A percentile compares a stretch with the other conserved stretches of the same genome.
These are phyloP conservation scores for Aspergillus baeticus DNA, from an alignment of 495 filamentous ascomycete genomes.

Conservation along the genomic window DNA sequence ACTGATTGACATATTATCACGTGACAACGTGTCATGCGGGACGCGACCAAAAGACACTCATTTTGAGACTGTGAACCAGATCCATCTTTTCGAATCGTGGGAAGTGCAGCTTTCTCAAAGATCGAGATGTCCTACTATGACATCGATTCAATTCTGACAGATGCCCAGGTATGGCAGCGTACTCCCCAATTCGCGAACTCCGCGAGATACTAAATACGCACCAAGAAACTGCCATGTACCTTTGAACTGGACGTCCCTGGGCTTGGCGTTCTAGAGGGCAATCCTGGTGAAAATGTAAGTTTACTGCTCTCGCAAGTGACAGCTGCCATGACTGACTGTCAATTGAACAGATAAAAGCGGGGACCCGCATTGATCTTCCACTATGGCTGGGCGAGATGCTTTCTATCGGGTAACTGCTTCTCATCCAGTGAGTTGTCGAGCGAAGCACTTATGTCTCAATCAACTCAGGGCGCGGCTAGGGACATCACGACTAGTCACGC, in stretches of 20 bases:
- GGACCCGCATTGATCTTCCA: constrained; percentile 78
- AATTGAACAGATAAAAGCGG: constrained; percentile 63
- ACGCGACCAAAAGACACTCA: constrained; percentile 4
- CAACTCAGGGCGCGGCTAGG: constrained; percentile 47
- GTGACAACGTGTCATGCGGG: constrained; percentile 2
- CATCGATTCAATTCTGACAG: constrained; percentile 89
- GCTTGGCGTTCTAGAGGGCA: constrained; percentile 84
- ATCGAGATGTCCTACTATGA: constrained; percentile 80
- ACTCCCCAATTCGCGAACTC: background rate
- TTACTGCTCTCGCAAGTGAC: background rate
- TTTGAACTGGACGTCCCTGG: constrained; percentile 86
- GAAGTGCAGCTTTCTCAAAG: background rate
- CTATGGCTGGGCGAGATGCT: constrained; percentile 98
- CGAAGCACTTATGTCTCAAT: constrained; percentile 5
- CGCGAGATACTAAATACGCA: background rate
- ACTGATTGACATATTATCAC: background rate
- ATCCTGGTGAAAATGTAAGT: constrained; percentile 61
- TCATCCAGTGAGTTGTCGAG: background rate
- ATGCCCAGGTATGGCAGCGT: constrained; percentile 65
- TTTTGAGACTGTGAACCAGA: no score
- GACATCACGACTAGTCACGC: constrained; percentile 64
- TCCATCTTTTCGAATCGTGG: no score
- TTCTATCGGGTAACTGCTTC: constrained; percentile 63
- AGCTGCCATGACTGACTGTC: constrained; percentile 5
- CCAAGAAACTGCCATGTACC: constrained; percentile 89